These are phyloP conservation scores for Solanum hybrid DNA, from an alignment of 305 asterid genomes.

Conservation along the genomic window DNA sequence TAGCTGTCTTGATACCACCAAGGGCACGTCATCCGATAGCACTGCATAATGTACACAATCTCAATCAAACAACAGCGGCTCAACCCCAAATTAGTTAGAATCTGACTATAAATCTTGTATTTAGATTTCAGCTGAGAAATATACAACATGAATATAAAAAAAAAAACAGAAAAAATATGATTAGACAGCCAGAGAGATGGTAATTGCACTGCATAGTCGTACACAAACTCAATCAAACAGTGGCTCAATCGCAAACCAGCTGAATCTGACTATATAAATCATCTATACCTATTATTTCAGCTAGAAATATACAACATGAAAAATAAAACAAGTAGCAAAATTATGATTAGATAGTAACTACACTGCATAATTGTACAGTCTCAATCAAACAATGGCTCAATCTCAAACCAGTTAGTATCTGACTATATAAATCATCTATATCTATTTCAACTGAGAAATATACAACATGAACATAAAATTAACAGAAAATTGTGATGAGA, in stretches of 20 bases:
- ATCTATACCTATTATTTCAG: neutral
- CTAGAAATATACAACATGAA: neutral
- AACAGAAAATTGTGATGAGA: neutral
- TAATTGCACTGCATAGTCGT: constrained; percentile 29
- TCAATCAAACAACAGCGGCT: neutral
- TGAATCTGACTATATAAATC: neutral
- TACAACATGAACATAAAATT: neutral
- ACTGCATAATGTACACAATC: constrained; percentile 31
- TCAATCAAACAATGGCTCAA: neutral
- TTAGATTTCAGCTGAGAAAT: neutral
- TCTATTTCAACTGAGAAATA: neutral
- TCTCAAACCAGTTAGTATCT: neutral
- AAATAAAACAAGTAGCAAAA: neutral
- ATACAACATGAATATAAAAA: neutral
- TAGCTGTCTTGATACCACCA: constrained; percentile 93
- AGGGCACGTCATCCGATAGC: constrained; percentile 84
- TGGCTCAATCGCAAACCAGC: neutral
- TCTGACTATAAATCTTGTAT: neutral
- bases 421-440: neutral
- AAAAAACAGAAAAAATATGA: neutral
- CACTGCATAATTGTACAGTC: neutral
- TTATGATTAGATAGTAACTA: neutral
- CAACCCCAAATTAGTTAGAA: neutral
- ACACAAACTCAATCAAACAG: neutral
- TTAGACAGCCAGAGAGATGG: neutral